Conservation (phyloP, 1,139 yeast species). For the Scheffersomyces illinoinensis region DNA sequence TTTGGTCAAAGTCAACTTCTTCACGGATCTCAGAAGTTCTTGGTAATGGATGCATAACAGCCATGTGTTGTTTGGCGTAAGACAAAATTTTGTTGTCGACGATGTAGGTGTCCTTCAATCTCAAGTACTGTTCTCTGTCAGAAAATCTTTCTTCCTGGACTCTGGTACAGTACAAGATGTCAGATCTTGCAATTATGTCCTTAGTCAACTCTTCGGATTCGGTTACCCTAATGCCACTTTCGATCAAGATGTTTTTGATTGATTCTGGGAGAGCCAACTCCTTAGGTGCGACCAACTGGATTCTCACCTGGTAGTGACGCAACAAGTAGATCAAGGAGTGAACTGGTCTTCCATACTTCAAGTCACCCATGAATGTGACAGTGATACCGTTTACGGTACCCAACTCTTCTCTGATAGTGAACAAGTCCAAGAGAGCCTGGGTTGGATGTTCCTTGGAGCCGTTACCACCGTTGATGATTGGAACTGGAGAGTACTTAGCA, state of each 20-base stretch:
- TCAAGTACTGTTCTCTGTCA: conserved; percentile 72
- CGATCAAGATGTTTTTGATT: conserved; percentile 62
- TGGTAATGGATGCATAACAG: conserved; percentile 98
- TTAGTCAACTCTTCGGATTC: conserved; percentile 80
- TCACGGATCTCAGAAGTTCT: conserved; percentile 94
- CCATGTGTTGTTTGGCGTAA: conserved; percentile 97
- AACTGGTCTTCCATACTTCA: conserved; percentile 97
- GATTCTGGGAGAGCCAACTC: conserved; percentile 82
- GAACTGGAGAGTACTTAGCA: conserved; percentile 94
- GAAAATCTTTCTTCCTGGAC: conserved; percentile 96
- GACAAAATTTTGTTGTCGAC: conserved; percentile 91
- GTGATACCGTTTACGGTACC: conserved; percentile 98
- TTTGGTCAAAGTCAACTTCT: conserved; percentile 98
- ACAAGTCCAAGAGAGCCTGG: conserved; percentile 94
- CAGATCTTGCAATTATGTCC: conserved; percentile 84
- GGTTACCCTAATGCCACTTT: conserved; percentile 64
- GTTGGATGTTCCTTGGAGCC: conserved; percentile 98
- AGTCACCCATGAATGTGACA: conserved; percentile 98
- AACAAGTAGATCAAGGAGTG: conserved; percentile 92
- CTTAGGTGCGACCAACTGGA: conserved; percentile 88
- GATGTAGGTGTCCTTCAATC: conserved; percentile 87
- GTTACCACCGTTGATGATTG: conserved; percentile 97
- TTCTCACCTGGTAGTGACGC: conserved; percentile 88
- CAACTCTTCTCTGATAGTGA: conserved; percentile 97
- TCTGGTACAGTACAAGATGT: conserved; percentile 96